Conservation (phyloP, 495 filamentous ascomycete genomes). For the Oidiodendron maius region DNA sequence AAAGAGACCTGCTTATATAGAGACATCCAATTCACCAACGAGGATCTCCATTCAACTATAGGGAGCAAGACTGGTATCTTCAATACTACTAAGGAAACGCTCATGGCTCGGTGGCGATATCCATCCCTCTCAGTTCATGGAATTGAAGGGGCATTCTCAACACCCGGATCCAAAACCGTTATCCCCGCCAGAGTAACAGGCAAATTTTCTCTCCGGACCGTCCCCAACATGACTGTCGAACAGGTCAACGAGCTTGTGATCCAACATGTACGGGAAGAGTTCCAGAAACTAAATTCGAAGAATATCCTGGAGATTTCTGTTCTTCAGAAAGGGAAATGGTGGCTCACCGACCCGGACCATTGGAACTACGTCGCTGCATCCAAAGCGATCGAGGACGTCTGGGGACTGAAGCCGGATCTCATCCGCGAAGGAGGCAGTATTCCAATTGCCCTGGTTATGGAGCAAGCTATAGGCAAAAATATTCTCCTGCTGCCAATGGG, state of each 20-base stretch:
- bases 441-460: conserved; percentile 93
- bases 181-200: conserved; percentile 96
- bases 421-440: conserved; percentile 97
- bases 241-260: conserved; percentile 79
- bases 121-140: conserved; percentile 96
- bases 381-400: conserved; percentile 91
- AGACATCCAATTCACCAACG: conserved; percentile 88
- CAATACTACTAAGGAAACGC: conserved; percentile 74
- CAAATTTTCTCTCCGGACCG: conserved; percentile 96
- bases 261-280: conserved; percentile 70
- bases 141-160: conserved; percentile 91
- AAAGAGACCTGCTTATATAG: conserved; percentile 84
- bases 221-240: conserved; percentile 93
- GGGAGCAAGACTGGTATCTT: conserved; percentile 82
- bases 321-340: conserved; percentile 96
- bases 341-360: conserved; percentile 93
- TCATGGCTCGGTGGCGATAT: conserved; percentile 94
- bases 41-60: conserved; percentile 84
- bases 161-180: conserved; percentile 92
- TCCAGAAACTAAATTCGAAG: conserved; percentile 80
- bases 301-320: conserved; percentile 77
- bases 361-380: conserved; percentile 94
- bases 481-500: conserved; percentile 95
- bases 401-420: conserved; percentile 87
- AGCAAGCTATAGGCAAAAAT: conserved; percentile 98